Percentiles rank a stretch among this genome's conserved stretches.
Conservation (phyloP, 345 rosid species). For the Cardamine chenopodiifolia region DNA sequence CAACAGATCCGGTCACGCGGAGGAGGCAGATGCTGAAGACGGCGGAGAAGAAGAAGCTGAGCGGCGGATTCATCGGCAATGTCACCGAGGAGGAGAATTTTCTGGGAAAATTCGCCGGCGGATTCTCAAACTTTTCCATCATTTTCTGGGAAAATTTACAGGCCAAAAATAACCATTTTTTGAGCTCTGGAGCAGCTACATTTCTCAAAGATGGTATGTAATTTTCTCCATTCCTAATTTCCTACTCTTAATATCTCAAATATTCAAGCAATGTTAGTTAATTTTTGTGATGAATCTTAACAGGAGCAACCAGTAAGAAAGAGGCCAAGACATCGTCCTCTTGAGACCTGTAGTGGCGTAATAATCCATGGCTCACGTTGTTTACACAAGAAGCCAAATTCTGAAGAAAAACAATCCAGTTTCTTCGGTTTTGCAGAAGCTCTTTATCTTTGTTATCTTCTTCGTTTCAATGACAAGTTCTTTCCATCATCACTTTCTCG, state of each 20-base stretch:
- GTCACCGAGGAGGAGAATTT: slow-evolving; percentile 58
- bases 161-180: not conserved
- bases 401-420: slow-evolving; percentile 36
- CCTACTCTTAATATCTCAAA: not conserved
- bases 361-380: slow-evolving; percentile 42
- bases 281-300: not conserved
- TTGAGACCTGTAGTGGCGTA: slow-evolving; percentile 57
- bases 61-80: slow-evolving; percentile 53
- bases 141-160: slow-evolving; percentile 12
- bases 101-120: no score
- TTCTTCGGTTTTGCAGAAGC: slow-evolving; percentile 38
- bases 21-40: slow-evolving; percentile 36
- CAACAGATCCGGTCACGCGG: slow-evolving; percentile 24
- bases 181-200: not conserved
- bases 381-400: slow-evolving; percentile 45
- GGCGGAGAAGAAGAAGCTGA: slow-evolving; percentile 51
- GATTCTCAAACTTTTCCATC: slow-evolving; percentile 44
- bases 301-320: slow-evolving; percentile 38
- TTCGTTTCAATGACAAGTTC: slow-evolving; percentile 29
- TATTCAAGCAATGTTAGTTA: not conserved
- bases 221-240: not conserved
- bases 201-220: slow-evolving; percentile 42
- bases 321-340: slow-evolving; percentile 53
- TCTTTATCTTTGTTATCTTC: slow-evolving; percentile 4
- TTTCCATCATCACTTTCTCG: slow-evolving; percentile 42